Base-by-base conservation (phyloP, 495 filamentous ascomycete species). In the Penicillium simplicissimum region DNA sequence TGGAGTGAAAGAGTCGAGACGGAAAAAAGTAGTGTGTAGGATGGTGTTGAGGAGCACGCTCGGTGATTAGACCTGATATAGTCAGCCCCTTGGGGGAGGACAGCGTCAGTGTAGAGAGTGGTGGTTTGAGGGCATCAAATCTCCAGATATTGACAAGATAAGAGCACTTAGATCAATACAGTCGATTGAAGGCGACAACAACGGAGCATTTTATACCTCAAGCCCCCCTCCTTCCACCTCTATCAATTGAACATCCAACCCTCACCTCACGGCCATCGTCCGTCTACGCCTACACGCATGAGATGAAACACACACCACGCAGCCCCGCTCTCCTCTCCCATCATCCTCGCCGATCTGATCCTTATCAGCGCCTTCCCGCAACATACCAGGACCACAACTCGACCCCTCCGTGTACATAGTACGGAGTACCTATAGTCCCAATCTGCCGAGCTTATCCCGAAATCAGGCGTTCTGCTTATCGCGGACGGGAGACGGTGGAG, bases 381-480 rank as follows among this genome's bases (percentile, higher is more conserved):
- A 31, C 28, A 31, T 31, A n/a, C n/a, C n/a, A n/a, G n/a, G 28
- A 3, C 28, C 28, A 31, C 28, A 7, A 31, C 6, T 31, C n/a
- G n/a, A n/a, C n/a, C n/a, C n/a, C n/a, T n/a, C n/a, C n/a, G n/a
- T n/a, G n/a, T n/a, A n/a, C n/a, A n/a, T n/a, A n/a, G n/a, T n/a
- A n/a, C n/a, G n/a, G n/a, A n/a, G n/a, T n/a, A n/a, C n/a, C n/a
- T n/a, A n/a, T n/a, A 52, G 48, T 49, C 28, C 28, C 28, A 31
- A 52, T 52, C n/a, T 17, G 8, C 51, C 31, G 51, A 31, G 19
- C 11, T 21, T 35, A 31, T 19, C n/a, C 51, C 51, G 66, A 65
- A 42, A 55, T 65, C 59, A n/a, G 62, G 57, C 4, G 10, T 0
- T 14, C 34, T 35, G 52, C 59, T 62, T 66, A 66, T 66, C 60